Evolutionary conservation across 805 yeast genomes (phyloP), one percentile per base, ranked within the genome.

Genomic region (Yamadazyma sp.): DNA sequence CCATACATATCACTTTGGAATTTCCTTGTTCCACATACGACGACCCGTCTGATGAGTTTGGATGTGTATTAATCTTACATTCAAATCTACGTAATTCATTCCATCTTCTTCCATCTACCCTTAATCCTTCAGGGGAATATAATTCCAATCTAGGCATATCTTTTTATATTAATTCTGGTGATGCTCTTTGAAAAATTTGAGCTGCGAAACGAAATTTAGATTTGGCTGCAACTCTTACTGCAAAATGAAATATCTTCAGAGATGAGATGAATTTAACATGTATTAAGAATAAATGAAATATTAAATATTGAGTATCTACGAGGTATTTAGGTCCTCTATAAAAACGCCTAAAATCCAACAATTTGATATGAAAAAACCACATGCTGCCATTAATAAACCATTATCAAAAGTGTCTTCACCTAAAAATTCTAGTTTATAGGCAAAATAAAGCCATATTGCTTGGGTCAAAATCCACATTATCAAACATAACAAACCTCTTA

Each of bases 61-160:
- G 87, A 51, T 89, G 97, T 1, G 98, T 88, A 52, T 87, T 87
- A 35, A 86, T 78, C 13, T 78, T 75, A 53, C 95, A 85, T 24
- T 76, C 77, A 51, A 93, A 86, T 20, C 80, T 73, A 32, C 98
- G 79, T 28, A 89, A 70, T 58, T 93, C 98, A 51, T 91, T 87
- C 88, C 93, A 88, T 43, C 98, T 73, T 49, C 98, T 78, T 2
- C 98, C 98, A 56, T 93, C 98, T 10, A 82, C 67, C 45, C 98
- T 71, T 30, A 93, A 71, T 4, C 98, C 98, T 60, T 93, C 98
- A 5, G 96, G 96, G 0, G 97, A 89, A 55, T 86, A 91, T 29
- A 93, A 60, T 66, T 93, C 98, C 48, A 79, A 60, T 36, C 85
- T 70, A 27, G 82, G 76, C 82, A 78, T 78, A 9, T 12, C 11